phyloP scores from a whole-genome alignment of 2,329 filamentous ascomycete genomes.

The Neurospora crassa region DNA sequence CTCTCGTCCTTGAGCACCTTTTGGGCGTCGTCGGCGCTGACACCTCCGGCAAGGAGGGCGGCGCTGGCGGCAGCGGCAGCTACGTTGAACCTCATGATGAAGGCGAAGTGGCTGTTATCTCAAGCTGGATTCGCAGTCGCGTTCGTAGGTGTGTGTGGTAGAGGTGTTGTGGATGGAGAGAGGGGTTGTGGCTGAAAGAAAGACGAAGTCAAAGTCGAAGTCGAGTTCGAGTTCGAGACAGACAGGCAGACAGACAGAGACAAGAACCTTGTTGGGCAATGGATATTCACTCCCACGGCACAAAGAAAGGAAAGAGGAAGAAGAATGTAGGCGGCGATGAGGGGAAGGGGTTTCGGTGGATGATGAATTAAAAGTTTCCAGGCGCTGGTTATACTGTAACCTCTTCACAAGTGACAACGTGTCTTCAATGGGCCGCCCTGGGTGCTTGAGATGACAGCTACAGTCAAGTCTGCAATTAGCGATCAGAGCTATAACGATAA shows the following conservation, averaged over 20 bases:
- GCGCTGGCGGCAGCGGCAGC: slow-evolving; percentile 68
- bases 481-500: too few relatives aligned
- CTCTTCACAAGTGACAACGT: slow-evolving; percentile 16
- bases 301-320: slow-evolving; percentile 20
- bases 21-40: slow-evolving; percentile 59
- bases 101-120: slow-evolving; percentile 12
- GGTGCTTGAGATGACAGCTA: slow-evolving; percentile 4
- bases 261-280: slow-evolving; percentile 18
- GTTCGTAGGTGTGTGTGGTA: slow-evolving; percentile 3
- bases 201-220: slow-evolving; percentile 9
- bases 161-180: background rate
- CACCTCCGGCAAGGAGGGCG: slow-evolving; percentile 60
- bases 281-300: slow-evolving; percentile 30
- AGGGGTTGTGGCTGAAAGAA: slow-evolving; percentile 4
- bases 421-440: slow-evolving; percentile 13
- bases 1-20: slow-evolving; percentile 40
- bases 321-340: slow-evolving; percentile 4
- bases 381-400: slow-evolving; percentile 5
- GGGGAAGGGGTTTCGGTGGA: slow-evolving; percentile 8
- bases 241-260: slow-evolving; percentile 10
- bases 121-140: slow-evolving; percentile 8
- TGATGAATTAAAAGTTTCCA: slow-evolving; percentile 14
- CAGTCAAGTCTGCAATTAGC: too few relatives aligned
- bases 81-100: slow-evolving; percentile 75
- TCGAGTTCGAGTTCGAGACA: background rate